Evolutionary conservation across 2,329 filamentous ascomycete genomes (phyloP).

Genomic region (Verticillium isaacii): DNA sequence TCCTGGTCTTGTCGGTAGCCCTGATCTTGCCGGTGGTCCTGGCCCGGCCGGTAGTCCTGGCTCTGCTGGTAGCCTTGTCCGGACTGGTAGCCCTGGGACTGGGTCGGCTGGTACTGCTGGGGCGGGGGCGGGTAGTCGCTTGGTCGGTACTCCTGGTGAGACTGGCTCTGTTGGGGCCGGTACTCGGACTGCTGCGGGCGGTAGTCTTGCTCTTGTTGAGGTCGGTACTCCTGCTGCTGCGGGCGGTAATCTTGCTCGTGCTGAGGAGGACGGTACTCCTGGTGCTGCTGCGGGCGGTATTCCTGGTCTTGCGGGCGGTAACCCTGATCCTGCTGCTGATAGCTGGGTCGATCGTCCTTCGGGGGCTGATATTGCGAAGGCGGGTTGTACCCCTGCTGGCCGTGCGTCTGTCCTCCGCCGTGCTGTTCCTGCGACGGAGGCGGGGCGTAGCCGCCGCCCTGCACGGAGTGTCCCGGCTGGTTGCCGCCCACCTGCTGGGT

Average conservation of each 20-base stretch:
- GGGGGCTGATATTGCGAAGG: constrained; percentile 8
- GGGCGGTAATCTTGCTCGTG: constrained; percentile 11
- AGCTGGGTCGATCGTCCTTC: constrained; percentile 2
- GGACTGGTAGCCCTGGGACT: constrained; percentile 10
- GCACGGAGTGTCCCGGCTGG: constrained; percentile 17
- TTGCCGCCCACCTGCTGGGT: constrained; percentile 26
- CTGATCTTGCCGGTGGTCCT: constrained; percentile 4
- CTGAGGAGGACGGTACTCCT: constrained; percentile 5
- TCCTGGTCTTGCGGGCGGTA: constrained; percentile 11
- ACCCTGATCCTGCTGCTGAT: constrained; percentile 2
- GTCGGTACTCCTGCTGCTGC: constrained; percentile 12
- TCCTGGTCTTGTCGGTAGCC: constrained; percentile 12
- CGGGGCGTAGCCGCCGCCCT: constrained; percentile 15
- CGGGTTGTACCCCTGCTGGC: constrained; percentile 19
- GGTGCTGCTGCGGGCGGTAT: constrained; percentile 8
- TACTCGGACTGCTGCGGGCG: constrained; percentile 14
- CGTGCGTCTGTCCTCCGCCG: constrained; percentile 10
- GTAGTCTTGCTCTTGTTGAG: constrained; percentile 3
- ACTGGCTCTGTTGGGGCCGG: constrained; percentile 6
- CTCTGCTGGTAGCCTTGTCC: constrained; percentile 16
- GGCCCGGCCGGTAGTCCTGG: constrained; percentile 7
- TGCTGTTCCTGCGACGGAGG: constrained; percentile 7
- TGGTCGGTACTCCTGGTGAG: constrained; percentile 12
- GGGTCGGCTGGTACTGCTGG: constrained; percentile 4
- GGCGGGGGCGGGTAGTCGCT: constrained; percentile 6